Evolutionary conservation across 2,329 filamentous ascomycete species (phyloP).

Genomic region (Cercospora sojina): DNA sequence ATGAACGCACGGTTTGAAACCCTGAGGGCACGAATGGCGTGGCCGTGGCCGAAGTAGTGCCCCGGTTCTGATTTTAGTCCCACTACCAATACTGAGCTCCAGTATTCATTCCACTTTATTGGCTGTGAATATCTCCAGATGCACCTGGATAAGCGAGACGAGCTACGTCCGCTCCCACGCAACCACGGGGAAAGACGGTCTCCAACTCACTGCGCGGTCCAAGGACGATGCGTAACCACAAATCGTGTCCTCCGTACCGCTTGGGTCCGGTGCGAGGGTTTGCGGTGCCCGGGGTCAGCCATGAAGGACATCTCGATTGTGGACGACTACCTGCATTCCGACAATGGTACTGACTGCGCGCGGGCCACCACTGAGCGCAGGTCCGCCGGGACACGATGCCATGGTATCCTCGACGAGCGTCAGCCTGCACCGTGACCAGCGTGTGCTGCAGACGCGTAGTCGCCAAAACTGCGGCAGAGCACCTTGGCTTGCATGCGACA

Average conservation of each 20-base stretch:
- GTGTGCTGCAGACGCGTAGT: neutral
- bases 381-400: neutral
- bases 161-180: neutral
- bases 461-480: neutral
- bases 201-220: neutral
- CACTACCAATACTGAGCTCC: neutral
- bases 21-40: neutral
- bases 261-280: neutral
- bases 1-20: neutral
- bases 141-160: neutral
- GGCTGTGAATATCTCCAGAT: neutral
- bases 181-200: neutral
- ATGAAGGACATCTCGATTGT: neutral
- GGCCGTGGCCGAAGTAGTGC: neutral
- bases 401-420: neutral
- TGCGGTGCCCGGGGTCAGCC: constrained; percentile 6
- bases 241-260: neutral
- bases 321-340: neutral
- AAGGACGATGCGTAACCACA: neutral
- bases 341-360: neutral
- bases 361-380: neutral
- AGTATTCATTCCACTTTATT: neutral
- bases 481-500: neutral
- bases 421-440: neutral
- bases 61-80: neutral